A percentile compares a stretch with the other conserved stretches of the same genome.
phyloP scores from a whole-genome alignment of 1,284 basidiomycete species.

The Takashimella tepidaria region DNA sequence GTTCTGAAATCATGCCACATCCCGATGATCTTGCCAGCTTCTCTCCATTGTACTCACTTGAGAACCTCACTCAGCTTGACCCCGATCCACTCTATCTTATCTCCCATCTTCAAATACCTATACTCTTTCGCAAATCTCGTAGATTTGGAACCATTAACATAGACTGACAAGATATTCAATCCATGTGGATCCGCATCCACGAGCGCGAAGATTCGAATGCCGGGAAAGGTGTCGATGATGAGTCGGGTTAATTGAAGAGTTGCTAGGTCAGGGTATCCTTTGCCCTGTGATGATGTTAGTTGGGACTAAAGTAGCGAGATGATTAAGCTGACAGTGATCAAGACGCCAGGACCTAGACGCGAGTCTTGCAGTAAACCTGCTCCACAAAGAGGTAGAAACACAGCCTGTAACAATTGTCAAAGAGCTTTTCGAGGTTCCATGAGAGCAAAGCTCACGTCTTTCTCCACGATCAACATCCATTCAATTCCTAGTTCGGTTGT shows the following conservation, averaged over 20 bases:
- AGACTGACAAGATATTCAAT: conserved; percentile 79
- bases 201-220: conserved; percentile 67
- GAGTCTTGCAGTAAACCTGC: conserved; percentile 53
- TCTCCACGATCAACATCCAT: conserved; percentile 85
- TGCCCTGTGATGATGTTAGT: conserved; percentile 59
- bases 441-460: conserved; percentile 74
- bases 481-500: conserved; percentile 54
- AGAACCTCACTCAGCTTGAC: conserved; percentile 63
- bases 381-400: conserved; percentile 74
- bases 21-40: neutral
- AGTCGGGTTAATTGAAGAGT: conserved; percentile 73
- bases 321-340: conserved; percentile 62
- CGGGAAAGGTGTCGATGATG: conserved; percentile 61
- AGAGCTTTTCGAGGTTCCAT: neutral
- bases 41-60: conserved; percentile 14
- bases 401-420: conserved; percentile 57
- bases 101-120: conserved; percentile 58
- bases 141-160: conserved; percentile 51
- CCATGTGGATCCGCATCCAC: conserved; percentile 88
- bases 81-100: conserved; percentile 70
- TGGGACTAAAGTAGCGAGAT: too few species aligned
- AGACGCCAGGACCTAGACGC: conserved; percentile 55
- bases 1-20: too few species aligned
- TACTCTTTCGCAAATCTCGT: conserved; percentile 30
- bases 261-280: conserved; percentile 87